A percentile compares a stretch with the other conserved stretches of the same genome.
These are phyloP conservation scores for Barbatosphaeria neglecta DNA, from an alignment of 495 filamentous ascomycete genomes.

Conservation along the genomic window DNA sequence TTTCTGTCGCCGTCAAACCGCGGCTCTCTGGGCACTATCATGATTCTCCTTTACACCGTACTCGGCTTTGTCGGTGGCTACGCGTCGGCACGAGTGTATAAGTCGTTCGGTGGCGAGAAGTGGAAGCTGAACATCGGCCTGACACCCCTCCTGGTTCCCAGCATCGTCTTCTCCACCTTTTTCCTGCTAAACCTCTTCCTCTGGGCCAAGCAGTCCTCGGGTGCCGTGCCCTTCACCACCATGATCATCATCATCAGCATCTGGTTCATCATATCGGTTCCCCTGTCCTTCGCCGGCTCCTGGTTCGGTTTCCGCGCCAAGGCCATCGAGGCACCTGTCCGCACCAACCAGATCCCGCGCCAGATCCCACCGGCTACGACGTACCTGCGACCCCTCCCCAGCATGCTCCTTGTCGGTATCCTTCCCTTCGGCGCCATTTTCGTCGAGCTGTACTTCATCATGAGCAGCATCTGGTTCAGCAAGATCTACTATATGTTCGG, in stretches of 20 bases:
- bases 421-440: slow-evolving; percentile 94
- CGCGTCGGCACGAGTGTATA: slow-evolving; percentile 79
- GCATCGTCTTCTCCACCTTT: slow-evolving; percentile 76
- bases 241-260: slow-evolving; percentile 89
- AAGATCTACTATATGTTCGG: slow-evolving; percentile 99
- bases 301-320: slow-evolving; percentile 76
- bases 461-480: slow-evolving; percentile 93
- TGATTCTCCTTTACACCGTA: slow-evolving; percentile 82
- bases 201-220: slow-evolving; percentile 80
- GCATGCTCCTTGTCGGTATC: slow-evolving; percentile 79
- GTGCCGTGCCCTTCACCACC: slow-evolving; percentile 90
- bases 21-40: slow-evolving; percentile 81
- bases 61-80: slow-evolving; percentile 93
- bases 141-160: slow-evolving; percentile 77
- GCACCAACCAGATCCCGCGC: slow-evolving; percentile 94
- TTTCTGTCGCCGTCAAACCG: slow-evolving; percentile 93
- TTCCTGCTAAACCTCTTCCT: slow-evolving; percentile 94
- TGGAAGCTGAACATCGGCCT: slow-evolving; percentile 91
- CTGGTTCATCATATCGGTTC: slow-evolving; percentile 94
- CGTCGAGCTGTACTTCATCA: slow-evolving; percentile 96
- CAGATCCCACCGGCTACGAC: slow-evolving; percentile 78
- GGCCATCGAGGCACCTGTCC: slow-evolving; percentile 64
- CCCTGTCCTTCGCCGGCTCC: slow-evolving; percentile 77
- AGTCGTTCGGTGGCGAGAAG: slow-evolving; percentile 76
- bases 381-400: slow-evolving; percentile 75